Evolutionary conservation across 192 early-diverging fungal species (phyloP).

Genomic region (Dimargaris cristalligena): DNA sequence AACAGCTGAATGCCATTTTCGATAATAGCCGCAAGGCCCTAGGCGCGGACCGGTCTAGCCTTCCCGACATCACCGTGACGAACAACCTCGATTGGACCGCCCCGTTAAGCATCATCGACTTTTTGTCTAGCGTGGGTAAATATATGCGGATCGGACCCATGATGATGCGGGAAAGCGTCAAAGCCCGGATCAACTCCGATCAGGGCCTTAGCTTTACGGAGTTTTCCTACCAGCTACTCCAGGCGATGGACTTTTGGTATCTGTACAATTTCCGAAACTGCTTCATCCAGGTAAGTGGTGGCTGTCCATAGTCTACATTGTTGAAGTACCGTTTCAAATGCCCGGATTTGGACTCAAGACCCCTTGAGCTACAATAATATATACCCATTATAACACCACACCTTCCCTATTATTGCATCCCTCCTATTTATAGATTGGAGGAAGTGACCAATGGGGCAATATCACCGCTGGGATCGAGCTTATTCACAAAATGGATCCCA

Average conservation of each 20-base stretch:
- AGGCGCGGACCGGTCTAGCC: constrained; percentile 22
- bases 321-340: too few species aligned
- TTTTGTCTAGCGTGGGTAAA: constrained; percentile 63
- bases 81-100: constrained; percentile 75
- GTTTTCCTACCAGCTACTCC: constrained; percentile 89
- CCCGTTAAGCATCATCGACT: constrained; percentile 52
- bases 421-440: constrained; percentile 54
- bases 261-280: constrained; percentile 46
- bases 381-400: too few species aligned
- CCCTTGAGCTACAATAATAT: too few species aligned
- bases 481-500: constrained; percentile 45
- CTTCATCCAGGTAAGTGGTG: constrained; percentile 43
- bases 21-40: constrained; percentile 25
- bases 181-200: constrained; percentile 50
- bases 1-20: constrained; percentile 59
- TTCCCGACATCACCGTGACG: constrained; percentile 32
- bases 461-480: constrained; percentile 85
- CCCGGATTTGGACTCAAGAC: too few species aligned
- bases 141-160: constrained; percentile 64
- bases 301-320: too few species aligned
- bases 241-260: constrained; percentile 87
- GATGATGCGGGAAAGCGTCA: constrained; percentile 80
- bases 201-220: constrained; percentile 92
- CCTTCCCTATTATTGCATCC: too few species aligned
- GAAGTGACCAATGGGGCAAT: constrained; percentile 97